Conservation (phyloP, 495 filamentous ascomycete genomes). For the Neurospora sp. region DNA sequence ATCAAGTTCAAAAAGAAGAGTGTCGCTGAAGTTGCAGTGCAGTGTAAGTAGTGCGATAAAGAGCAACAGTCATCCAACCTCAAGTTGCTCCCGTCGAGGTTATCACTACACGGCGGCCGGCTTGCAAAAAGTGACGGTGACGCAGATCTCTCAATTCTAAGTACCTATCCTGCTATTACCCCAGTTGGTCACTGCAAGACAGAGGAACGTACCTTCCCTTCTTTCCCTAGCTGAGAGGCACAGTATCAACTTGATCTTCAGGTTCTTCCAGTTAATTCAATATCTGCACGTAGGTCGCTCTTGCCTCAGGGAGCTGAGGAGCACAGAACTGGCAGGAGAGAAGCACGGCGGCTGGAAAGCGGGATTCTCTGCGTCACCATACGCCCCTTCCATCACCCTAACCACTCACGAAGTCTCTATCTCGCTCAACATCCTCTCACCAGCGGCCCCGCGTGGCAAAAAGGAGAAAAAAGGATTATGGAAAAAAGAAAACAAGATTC, state of each 20-base stretch:
- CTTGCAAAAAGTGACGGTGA: not conserved
- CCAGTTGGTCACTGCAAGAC: not conserved
- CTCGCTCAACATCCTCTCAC: constrained; percentile 87
- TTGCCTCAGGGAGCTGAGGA: not conserved
- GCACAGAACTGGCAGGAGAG: not conserved
- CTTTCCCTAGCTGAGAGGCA: not conserved
- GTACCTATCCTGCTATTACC: not conserved
- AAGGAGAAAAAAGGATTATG: not conserved
- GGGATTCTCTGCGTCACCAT: constrained; percentile 62
- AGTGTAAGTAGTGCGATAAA: not conserved
- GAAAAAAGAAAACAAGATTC: not conserved
- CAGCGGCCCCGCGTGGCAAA: not conserved
- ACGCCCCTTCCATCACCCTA: constrained; percentile 55
- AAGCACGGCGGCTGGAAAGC: not conserved
- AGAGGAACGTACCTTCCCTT: not conserved
- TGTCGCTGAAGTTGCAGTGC: not conserved
- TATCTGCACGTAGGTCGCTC: not conserved
- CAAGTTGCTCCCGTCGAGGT: not conserved
- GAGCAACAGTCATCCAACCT: not conserved
- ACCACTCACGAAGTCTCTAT: constrained; percentile 86
- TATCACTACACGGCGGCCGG: not conserved
- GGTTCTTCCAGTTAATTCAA: not conserved
- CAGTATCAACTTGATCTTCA: not conserved
- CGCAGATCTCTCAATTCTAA: not conserved
- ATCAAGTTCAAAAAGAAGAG: not conserved